phyloP scores from a whole-genome alignment of 495 filamentous ascomycete genomes.

The Aspergillus incahuasiensis region DNA sequence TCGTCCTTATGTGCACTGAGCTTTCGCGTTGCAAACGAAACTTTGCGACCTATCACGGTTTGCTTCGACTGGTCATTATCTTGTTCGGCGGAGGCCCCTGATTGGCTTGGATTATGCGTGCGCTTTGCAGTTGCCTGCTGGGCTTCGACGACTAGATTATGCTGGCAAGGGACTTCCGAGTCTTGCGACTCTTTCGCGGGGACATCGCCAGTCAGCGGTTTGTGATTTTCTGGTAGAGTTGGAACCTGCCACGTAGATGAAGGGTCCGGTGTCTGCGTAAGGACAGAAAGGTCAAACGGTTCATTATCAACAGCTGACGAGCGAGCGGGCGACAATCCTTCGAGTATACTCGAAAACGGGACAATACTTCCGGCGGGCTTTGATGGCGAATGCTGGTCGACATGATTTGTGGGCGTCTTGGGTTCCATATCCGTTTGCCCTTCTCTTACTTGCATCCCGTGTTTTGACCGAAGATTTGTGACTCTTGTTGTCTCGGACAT shows the following conservation, averaged over 20 bases:
- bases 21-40: slow-evolving; percentile 24
- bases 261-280: slow-evolving; percentile 26
- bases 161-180: not conserved
- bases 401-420: not conserved
- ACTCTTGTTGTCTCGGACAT: not conserved
- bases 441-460: not conserved
- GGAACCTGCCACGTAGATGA: too few species aligned
- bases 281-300: slow-evolving; percentile 28
- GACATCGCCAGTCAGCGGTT: not conserved
- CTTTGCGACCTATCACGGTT: slow-evolving; percentile 14
- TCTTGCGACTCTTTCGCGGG: not conserved
- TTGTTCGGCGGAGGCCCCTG: not conserved
- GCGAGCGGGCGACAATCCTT: slow-evolving; percentile 11
- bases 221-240: not conserved
- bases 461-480: not conserved
- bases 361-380: slow-evolving; percentile 18
- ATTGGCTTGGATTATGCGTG: not conserved
- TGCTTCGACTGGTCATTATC: slow-evolving; percentile 5
- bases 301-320: slow-evolving; percentile 19
- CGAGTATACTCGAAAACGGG: slow-evolving; percentile 25
- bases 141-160: not conserved
- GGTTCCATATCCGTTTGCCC: slow-evolving; percentile 9
- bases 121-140: not conserved
- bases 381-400: slow-evolving; percentile 1
- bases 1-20: not conserved